Conservation (phyloP, 257 asterid genomes). For the Linderniella brevidens region DNA sequence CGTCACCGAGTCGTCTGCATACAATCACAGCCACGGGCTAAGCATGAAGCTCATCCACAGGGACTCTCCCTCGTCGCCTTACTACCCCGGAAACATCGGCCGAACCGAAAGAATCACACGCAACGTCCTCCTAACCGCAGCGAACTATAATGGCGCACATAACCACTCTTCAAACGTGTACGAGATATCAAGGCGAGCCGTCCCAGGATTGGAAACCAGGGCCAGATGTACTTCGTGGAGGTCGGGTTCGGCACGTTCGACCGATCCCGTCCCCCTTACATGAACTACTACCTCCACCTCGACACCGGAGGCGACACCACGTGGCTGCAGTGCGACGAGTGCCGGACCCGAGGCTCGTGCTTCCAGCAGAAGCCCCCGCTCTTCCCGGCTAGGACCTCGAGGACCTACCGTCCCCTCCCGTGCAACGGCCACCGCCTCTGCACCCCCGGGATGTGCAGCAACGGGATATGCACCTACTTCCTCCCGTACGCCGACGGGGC, state of each 20-base stretch:
- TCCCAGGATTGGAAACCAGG: conserved; percentile 3
- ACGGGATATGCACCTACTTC: conserved; percentile 6
- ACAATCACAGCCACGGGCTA: background rate
- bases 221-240: conserved; percentile 7
- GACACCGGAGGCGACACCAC: conserved; percentile 9
- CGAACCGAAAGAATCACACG: background rate
- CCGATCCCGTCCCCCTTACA: background rate
- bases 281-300: conserved; percentile 11
- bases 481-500: conserved; percentile 9
- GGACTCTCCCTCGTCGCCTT: conserved; percentile 6
- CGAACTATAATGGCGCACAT: no score
- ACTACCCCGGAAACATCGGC: conserved; percentile 6
- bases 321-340: conserved; percentile 15
- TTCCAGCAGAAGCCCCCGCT: conserved; percentile 7
- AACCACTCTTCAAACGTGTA: no score
- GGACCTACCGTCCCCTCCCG: conserved; percentile 12
- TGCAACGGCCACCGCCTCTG: conserved; percentile 11
- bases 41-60: conserved; percentile 13
- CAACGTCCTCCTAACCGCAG: no score
- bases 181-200: background rate
- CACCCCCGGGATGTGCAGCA: conserved; percentile 6
- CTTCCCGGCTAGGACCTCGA: conserved; percentile 6
- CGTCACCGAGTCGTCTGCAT: background rate
- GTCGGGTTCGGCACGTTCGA: conserved; percentile 10
- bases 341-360: conserved; percentile 7